These are phyloP conservation scores for Waitea zeae DNA, from an alignment of 1,284 basidiomycete genomes.

Conservation along the genomic window DNA sequence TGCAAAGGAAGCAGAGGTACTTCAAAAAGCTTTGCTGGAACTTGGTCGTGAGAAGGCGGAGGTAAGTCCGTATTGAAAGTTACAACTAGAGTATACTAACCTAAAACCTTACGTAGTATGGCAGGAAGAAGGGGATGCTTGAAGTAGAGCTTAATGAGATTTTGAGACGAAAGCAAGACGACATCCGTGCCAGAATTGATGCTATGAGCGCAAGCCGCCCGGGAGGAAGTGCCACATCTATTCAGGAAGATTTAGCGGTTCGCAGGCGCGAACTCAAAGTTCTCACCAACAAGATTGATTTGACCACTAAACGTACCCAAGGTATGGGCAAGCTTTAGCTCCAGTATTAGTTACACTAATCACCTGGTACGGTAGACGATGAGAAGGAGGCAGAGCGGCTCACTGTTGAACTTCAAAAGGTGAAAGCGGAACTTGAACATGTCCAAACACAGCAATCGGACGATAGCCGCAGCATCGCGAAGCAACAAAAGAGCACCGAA, in stretches of 20 bases:
- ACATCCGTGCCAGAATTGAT: conserved; percentile 67
- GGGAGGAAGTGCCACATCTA: conserved; percentile 34
- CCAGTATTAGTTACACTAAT: conserved; percentile 1
- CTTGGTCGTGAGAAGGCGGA: conserved; percentile 55
- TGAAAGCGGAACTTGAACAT: conserved; percentile 53
- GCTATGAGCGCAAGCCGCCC: conserved; percentile 40
- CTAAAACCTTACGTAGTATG: conserved; percentile 31
- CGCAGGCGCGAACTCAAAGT: conserved; percentile 51
- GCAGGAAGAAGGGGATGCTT: conserved; percentile 61
- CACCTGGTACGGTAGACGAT: conserved; percentile 23
- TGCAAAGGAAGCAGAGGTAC: conserved; percentile 60
- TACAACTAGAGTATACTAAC: background rate
- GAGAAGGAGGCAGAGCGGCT: conserved; percentile 61
- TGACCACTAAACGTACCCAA: conserved; percentile 42
- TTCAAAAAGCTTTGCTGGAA: conserved; percentile 56
- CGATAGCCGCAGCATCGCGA: conserved; percentile 70
- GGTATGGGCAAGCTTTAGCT: conserved; percentile 23
- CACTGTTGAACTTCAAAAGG: conserved; percentile 44
- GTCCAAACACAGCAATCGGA: conserved; percentile 72
- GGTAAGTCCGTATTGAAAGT: conserved; percentile 30
- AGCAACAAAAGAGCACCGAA: conserved; percentile 90
- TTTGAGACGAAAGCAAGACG: conserved; percentile 62
- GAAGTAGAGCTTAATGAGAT: conserved; percentile 93
- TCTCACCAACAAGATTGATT: conserved; percentile 48
- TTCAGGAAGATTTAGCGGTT: conserved; percentile 49